A percentile compares a stretch with the other conserved stretches of the same genome.
phyloP scores from a whole-genome alignment of 345 rosid genomes.

The Salix viminalis region DNA sequence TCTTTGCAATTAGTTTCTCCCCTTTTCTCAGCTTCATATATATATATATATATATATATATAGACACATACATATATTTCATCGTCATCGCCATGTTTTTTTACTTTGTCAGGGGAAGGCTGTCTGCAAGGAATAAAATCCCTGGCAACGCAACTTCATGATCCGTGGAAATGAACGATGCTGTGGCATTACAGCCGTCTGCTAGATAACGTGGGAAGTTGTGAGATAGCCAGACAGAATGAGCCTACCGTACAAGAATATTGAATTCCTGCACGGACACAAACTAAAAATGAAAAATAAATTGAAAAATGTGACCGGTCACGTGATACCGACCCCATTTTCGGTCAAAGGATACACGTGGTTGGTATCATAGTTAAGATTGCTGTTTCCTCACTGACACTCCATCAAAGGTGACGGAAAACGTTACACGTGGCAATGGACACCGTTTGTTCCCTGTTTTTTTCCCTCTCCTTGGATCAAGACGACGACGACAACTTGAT shows the following conservation, averaged over 20 bases:
- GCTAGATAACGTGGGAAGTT: not conserved
- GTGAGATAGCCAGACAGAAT: not conserved
- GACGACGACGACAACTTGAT: too few relatives aligned
- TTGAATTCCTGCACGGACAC: not conserved
- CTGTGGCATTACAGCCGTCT: not conserved
- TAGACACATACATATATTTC: too few relatives aligned
- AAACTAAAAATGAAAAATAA: not conserved
- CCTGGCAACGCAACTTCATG: not conserved
- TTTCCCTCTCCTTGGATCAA: too few relatives aligned
- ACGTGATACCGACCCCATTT: conserved; percentile 18
- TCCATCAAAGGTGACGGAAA: not conserved
- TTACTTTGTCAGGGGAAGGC: not conserved
- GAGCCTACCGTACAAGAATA: not conserved
- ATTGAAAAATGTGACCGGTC: not conserved
- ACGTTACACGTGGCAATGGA: too few relatives aligned
- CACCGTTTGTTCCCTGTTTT: too few relatives aligned
- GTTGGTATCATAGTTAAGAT: conserved; percentile 18
- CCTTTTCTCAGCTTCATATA: too few relatives aligned
- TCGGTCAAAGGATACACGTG: conserved; percentile 19
- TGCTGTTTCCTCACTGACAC: conserved; percentile 16
- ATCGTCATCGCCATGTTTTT: too few relatives aligned
- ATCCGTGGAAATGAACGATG: not conserved
- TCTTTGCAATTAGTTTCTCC: too few relatives aligned
- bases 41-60: fast-evolving
- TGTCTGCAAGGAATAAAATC: not conserved